Evolutionary conservation across 2,329 filamentous ascomycete genomes (phyloP).

Genomic region (Fragosphaeria purpurea): DNA sequence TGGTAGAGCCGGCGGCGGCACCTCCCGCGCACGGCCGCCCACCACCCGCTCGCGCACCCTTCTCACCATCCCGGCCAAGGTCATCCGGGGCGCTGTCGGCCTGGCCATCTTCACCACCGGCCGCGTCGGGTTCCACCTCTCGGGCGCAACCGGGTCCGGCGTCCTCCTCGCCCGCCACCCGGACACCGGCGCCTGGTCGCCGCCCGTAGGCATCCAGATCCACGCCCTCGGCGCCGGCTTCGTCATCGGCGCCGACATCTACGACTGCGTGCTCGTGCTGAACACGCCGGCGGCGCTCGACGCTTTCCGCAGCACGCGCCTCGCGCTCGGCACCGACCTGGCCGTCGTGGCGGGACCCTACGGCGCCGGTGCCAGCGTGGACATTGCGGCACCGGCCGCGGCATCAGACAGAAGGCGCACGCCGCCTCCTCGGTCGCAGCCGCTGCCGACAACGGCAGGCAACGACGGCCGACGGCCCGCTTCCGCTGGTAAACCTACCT

Average conservation of each 20-base stretch:
- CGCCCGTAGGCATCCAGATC: conserved; percentile 69
- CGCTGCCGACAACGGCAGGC: conserved; percentile 6
- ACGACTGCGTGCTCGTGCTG: conserved; percentile 81
- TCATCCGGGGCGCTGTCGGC: conserved; percentile 56
- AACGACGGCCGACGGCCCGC: conserved; percentile 1
- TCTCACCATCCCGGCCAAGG: conserved; percentile 45
- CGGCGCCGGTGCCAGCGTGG: conserved; percentile 51
- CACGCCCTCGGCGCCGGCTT: conserved; percentile 74
- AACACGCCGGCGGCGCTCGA: conserved; percentile 67
- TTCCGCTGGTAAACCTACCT: not conserved
- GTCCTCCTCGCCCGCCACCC: conserved; percentile 44
- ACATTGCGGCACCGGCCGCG: conserved; percentile 18
- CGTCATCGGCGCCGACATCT: conserved; percentile 73
- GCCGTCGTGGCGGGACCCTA: conserved; percentile 61
- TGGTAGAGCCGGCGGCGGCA: too few species aligned
- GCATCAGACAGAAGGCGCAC: conserved; percentile 3
- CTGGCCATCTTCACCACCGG: conserved; percentile 61
- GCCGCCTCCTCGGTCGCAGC: conserved; percentile 6
- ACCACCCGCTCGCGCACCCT: conserved; percentile 27
- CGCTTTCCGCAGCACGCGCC: conserved; percentile 64
- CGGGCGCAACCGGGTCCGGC: conserved; percentile 49
- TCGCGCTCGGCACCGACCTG: conserved; percentile 69
- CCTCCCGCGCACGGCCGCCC: too few species aligned
- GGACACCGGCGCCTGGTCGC: conserved; percentile 55
- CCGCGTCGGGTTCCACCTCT: conserved; percentile 46